Percentiles rank a stretch among this genome's conserved stretches.
Conservation (phyloP, 1,284 basidiomycete genomes). For the Puccinia hordei region DNA sequence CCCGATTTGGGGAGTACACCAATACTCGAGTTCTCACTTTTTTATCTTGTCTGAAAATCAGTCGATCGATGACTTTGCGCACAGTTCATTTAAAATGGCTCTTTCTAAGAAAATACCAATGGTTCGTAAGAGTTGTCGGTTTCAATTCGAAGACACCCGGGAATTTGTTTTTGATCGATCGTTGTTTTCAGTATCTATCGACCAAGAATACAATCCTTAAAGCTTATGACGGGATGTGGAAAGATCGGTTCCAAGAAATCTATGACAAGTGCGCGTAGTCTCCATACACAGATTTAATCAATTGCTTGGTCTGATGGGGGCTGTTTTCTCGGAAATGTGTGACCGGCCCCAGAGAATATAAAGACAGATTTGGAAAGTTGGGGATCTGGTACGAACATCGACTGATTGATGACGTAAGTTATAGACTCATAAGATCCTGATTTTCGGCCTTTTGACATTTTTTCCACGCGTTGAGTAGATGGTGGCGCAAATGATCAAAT, state of each 20-base stretch:
- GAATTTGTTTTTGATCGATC: neutral
- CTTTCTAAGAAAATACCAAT: conserved; percentile 49
- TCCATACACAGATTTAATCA: neutral
- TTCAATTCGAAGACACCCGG: neutral
- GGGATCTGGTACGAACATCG: conserved; percentile 98
- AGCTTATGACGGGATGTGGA: conserved; percentile 83
- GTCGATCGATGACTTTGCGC: conserved; percentile 51
- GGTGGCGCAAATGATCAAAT: conserved; percentile 97
- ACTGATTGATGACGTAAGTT: conserved; percentile 63
- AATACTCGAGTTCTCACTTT: neutral
- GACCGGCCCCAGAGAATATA: conserved; percentile 66
- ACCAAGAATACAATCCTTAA: conserved; percentile 60
- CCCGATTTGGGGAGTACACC: neutral
- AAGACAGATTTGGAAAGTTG: conserved; percentile 74
- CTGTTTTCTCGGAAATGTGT: conserved; percentile 52
- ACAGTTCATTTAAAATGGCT: conserved; percentile 50
- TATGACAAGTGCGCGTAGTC: conserved; percentile 65
- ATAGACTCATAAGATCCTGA: neutral
- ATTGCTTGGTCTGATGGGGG: neutral
- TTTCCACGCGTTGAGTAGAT: conserved; percentile 75
- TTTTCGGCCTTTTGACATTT: neutral
- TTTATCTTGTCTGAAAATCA: neutral
- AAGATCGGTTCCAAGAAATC: conserved; percentile 96
- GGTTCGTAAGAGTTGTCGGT: neutral
- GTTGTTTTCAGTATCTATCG: conserved; percentile 54